Evolutionary conservation across 345 rosid species (phyloP).

Genomic region (Eutrema japonicum): DNA sequence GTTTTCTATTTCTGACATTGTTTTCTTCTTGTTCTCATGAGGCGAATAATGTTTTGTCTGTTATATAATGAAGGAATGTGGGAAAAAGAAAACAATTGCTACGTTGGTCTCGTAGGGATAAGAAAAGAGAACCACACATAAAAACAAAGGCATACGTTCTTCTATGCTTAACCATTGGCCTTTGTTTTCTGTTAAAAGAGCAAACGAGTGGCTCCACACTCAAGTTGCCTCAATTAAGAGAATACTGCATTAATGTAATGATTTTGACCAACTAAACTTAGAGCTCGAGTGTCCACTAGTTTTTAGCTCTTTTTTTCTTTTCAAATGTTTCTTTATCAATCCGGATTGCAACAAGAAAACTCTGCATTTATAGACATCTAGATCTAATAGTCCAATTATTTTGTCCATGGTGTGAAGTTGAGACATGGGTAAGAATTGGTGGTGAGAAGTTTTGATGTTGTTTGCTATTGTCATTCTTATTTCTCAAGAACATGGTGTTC

Average conservation of each 20-base stretch:
- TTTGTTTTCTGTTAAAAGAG: constrained; percentile 43
- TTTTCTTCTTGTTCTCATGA: constrained; percentile 35
- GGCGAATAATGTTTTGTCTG: constrained; percentile 28
- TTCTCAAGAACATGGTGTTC: no score
- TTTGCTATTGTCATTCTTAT: neutral
- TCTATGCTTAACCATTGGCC: constrained; percentile 43
- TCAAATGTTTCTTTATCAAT: neutral
- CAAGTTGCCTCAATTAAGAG: constrained; percentile 22
- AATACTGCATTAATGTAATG: constrained; percentile 21
- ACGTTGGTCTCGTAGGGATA: constrained; percentile 46
- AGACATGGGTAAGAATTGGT: neutral
- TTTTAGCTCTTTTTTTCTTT: neutral
- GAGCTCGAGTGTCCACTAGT: constrained; percentile 36
- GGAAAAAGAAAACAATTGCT: neutral
- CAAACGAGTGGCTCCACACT: constrained; percentile 46
- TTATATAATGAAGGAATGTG: constrained; percentile 43
- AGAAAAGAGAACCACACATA: constrained; percentile 99
- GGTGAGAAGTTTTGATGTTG: constrained; percentile 9
- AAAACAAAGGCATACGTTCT: constrained; percentile 71
- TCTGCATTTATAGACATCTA: constrained; percentile 5
- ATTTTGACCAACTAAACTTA: constrained; percentile 37
- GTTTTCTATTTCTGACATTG: constrained; percentile 53
- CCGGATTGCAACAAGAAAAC: neutral
- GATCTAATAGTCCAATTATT: neutral
- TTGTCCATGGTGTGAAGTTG: neutral